A percentile compares a stretch with the other conserved stretches of the same genome.
Conservation (phyloP, 192 early-diverging fungal genomes). For the Coemansia sp. region DNA sequence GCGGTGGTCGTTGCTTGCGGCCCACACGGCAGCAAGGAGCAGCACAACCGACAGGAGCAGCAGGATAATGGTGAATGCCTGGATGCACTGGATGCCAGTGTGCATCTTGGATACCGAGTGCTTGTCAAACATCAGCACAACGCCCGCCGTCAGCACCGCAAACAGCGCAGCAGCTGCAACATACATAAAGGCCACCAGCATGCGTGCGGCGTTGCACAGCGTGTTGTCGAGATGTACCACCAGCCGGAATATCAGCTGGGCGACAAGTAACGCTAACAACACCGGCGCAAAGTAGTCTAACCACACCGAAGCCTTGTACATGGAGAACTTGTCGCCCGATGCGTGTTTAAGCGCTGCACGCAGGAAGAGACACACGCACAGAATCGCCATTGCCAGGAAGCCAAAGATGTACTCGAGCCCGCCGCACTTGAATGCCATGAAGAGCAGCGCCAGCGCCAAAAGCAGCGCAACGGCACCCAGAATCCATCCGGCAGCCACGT, state of each 20-base stretch:
- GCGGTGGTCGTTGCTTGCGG: constrained; percentile 35
- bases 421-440: constrained; percentile 49
- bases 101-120: constrained; percentile 31
- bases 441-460: constrained; percentile 30
- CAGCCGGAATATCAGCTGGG: constrained; percentile 47
- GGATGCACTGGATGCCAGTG: constrained; percentile 43
- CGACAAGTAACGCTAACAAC: constrained; percentile 31
- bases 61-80: constrained; percentile 44
- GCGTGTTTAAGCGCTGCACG: constrained; percentile 29
- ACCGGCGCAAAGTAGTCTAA: constrained; percentile 51
- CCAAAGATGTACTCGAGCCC: constrained; percentile 47
- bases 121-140: constrained; percentile 52
- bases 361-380: constrained; percentile 39
- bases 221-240: constrained; percentile 48
- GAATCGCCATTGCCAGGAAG: constrained; percentile 35
- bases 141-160: constrained; percentile 36
- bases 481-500: constrained; percentile 45
- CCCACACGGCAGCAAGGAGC: constrained; percentile 28
- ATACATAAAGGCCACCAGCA: constrained; percentile 43
- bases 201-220: constrained; percentile 27
- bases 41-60: constrained; percentile 34
- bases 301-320: constrained; percentile 50
- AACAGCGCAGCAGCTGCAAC: constrained; percentile 24
- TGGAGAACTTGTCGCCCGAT: constrained; percentile 25
- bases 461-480: constrained; percentile 41